Base-by-base conservation (phyloP, 352 stramenopile species). In the Stephanocyclus meneghinianus region DNA sequence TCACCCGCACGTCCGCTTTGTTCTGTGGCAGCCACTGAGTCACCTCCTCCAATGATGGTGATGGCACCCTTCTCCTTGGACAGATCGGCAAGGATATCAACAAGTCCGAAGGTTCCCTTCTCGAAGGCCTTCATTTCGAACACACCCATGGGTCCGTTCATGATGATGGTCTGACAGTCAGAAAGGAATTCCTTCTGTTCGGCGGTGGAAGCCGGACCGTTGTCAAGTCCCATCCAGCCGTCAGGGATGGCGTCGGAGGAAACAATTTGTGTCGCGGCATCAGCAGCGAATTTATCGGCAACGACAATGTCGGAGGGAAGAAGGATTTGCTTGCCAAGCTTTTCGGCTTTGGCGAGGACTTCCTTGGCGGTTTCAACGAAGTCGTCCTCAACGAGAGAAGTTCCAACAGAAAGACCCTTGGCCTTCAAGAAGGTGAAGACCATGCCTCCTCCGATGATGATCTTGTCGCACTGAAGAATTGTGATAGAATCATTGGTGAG, bases 101-200 rank as follows among this genome's bases (percentile, higher is more conserved):
- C 97, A 74, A 99, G 93, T 56, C 82, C 89, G 79, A 98, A 97
- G 16, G 97, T 99, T 88, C 97, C 97, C 84, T 93, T 88, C 57
- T 90, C 90, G 78, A 99, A 99, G 2, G 44, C 47, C 68, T 99
- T 95, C 73, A 99, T 98, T 91, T 99, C 97, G 87, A 99, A 99
- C 56, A 99, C 97, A 70, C 98, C 98, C 96, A 99, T 99, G 30
- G 98, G 97, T 65, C 98, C 98, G 91, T 99, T 99, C 97, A 98
- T 99, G 67, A 99, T 96, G 66, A 99, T 84, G 37, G 97, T 99
- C 77, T 96, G 95, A 90, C 95, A 98, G 55, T 96, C 88, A 66
- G 88, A 90, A 30, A 99, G 90, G 79, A 96, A 95, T 65, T 91
- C 88, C 80, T 95, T 87, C 76, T 96, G 92, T 35, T 86, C 72